Evolutionary conservation across 1,284 basidiomycete genomes (phyloP), one percentile per base, ranked within the genome.

Genomic region (Cutaneotrichosporon spelunceum): DNA sequence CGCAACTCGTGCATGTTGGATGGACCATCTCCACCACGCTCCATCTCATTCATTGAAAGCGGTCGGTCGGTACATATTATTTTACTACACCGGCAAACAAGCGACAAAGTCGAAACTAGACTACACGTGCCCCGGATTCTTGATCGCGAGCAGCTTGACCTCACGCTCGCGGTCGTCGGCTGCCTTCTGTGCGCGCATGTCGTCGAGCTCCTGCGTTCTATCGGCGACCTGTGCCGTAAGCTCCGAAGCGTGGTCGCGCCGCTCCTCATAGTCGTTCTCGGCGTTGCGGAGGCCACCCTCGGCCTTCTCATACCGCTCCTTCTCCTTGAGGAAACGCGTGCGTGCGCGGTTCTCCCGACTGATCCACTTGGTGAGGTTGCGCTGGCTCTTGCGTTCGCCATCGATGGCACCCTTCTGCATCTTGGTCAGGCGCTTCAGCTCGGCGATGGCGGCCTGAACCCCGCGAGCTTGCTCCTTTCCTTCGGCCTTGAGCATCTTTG

Each of bases 131-230:
- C 72, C 78, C 0, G 78, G 79, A 70, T 77, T 77, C 70, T 77
- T 78, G 66, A 79, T 69, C 10, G 76, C 74, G 34, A 75, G 66
- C 30, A 78, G 62, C 68, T 80, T 80, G 68, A 77, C 75, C 56
- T 76, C 77, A 42, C 80, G 68, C 67, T 81, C 81, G 52, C 79
- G 76, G 65, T 81, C 80, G 66, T 81, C 80, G 5, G 78, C 78
- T 23, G 78, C 79, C 73, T 81, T 81, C 58, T 78, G 76, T 16
- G 72, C 75, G 58, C 79, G 68, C 34, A 81, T 63, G 62, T 80
- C 77, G 62, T 81, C 80, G 42, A 81, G 72, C 60, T 81, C 80
- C 62, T 77, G 71, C 11, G 76, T 77, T 70, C 80, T 54, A 64
- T 78, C 76, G 2, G 76, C 76, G 4, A 78, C 68, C 61, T 76